A percentile compares a stretch with the other conserved stretches of the same genome.
Evolutionary conservation across 176 grass and related monocot genomes (phyloP).

Genomic region (Triticum dicoccoides): DNA sequence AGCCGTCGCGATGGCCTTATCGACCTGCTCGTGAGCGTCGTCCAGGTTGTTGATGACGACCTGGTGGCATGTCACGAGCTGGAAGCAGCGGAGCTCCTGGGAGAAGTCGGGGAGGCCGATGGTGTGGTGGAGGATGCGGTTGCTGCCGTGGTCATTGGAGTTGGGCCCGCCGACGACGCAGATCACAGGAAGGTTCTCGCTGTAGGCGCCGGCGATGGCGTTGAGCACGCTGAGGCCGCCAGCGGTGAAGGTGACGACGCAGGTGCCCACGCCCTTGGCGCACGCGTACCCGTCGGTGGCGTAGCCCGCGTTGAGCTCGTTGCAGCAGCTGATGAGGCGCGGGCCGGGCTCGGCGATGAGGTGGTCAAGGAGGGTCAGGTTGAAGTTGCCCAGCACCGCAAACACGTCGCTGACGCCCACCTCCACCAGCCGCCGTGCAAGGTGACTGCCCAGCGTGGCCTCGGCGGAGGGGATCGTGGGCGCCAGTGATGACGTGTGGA

Average conservation of each 20-base stretch:
- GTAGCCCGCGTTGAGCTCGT: constrained; percentile 65
- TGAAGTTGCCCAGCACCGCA: constrained; percentile 88
- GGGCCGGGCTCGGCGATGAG: constrained; percentile 80
- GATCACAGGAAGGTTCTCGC: constrained; percentile 87
- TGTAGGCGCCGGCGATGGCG: constrained; percentile 86
- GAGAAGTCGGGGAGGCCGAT: constrained; percentile 89
- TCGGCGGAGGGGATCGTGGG: background rate
- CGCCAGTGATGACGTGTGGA: background rate
- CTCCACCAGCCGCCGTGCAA: constrained; percentile 70
- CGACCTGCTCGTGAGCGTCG: constrained; percentile 7
- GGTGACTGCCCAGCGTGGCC: constrained; percentile 58
- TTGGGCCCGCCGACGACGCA: constrained; percentile 85
- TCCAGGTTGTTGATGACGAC: constrained; percentile 19
- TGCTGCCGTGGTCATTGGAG: constrained; percentile 86
- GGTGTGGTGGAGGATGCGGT: constrained; percentile 89
- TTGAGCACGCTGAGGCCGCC: constrained; percentile 87
- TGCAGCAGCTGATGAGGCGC: constrained; percentile 58
- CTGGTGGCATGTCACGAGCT: constrained; percentile 75
- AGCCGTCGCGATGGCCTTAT: background rate
- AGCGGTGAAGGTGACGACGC: constrained; percentile 86
- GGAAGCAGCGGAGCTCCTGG: constrained; percentile 84
- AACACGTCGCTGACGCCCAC: constrained; percentile 76
- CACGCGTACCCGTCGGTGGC: constrained; percentile 62
- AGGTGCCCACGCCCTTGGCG: constrained; percentile 60
- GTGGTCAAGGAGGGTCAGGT: constrained; percentile 87